phyloP scores from a whole-genome alignment of 1,284 basidiomycete species.

The Cryptococcus hybrid region DNA sequence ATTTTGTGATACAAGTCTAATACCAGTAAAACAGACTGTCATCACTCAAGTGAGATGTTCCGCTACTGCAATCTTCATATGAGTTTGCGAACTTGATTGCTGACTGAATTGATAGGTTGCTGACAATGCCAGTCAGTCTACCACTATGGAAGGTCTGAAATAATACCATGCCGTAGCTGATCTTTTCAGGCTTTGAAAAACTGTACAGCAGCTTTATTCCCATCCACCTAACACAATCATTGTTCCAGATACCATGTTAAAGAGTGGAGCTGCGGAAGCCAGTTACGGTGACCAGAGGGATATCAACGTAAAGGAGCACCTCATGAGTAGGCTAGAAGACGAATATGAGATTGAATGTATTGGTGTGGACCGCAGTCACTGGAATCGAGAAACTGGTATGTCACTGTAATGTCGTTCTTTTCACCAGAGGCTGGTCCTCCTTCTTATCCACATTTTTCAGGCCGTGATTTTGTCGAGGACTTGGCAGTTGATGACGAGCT shows the following conservation, averaged over 20 bases:
- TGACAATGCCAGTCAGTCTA: constrained; percentile 61
- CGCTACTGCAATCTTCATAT: not conserved
- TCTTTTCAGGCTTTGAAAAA: constrained; percentile 65
- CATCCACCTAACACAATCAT: constrained; percentile 70
- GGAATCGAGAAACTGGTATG: constrained; percentile 67
- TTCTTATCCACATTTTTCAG: constrained; percentile 32
- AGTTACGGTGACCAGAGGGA: constrained; percentile 1
- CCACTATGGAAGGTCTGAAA: not conserved
- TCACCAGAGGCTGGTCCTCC: not conserved
- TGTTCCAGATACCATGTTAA: constrained; percentile 71
- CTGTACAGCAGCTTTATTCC: constrained; percentile 77
- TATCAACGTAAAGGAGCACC: constrained; percentile 38
- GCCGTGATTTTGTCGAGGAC: constrained; percentile 71
- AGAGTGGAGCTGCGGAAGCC: not conserved
- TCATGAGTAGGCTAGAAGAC: constrained; percentile 70
- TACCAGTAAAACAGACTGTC: constrained; percentile 14
- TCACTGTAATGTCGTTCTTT: not conserved
- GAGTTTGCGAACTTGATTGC: not conserved
- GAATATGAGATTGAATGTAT: constrained; percentile 68
- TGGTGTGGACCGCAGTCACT: constrained; percentile 69
- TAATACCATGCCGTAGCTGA: not conserved
- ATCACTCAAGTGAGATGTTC: constrained; percentile 23
- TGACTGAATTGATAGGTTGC: constrained; percentile 57
- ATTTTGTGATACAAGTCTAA: constrained; percentile 6
- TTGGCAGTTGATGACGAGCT: constrained; percentile 73